phyloP scores from a whole-genome alignment of 805 yeast species.

The Candida coleopterorum region DNA sequence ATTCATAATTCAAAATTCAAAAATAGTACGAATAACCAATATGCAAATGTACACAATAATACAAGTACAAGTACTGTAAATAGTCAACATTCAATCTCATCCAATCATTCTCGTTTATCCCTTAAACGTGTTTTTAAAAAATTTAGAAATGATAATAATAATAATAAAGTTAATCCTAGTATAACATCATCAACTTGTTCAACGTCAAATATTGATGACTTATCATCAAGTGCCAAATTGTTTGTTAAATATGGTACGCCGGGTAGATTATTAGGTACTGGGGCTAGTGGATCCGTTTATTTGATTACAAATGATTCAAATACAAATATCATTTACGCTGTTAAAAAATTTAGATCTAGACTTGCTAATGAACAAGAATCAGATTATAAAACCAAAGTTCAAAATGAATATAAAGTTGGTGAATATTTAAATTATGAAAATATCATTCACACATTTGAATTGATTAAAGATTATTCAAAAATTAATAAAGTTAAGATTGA shows the following conservation, averaged over 20 bases:
- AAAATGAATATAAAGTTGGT: conserved; percentile 79
- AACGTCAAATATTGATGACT: neutral
- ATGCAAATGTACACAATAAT: neutral
- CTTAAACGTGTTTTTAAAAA: conserved; percentile 53
- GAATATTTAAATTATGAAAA: conserved; percentile 70
- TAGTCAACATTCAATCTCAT: neutral
- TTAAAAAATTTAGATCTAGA: conserved; percentile 76
- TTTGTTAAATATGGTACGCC: conserved; percentile 60
- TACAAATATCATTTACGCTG: conserved; percentile 59
- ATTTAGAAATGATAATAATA: conserved; percentile 20
- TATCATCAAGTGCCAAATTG: conserved; percentile 17
- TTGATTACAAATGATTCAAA: conserved; percentile 61
- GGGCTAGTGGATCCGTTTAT: conserved; percentile 94
- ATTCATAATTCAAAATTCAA: neutral
- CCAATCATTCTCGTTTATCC: conserved; percentile 4
- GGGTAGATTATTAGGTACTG: conserved; percentile 78
- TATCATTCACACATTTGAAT: conserved; percentile 74
- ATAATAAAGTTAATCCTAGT: conserved; percentile 5
- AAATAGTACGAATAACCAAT: too few relatives aligned
- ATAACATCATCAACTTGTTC: conserved; percentile 9
- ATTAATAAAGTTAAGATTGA: conserved; percentile 9
- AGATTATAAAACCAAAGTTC: conserved; percentile 73
- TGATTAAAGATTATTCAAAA: conserved; percentile 51
- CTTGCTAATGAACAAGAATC: conserved; percentile 55
- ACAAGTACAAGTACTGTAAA: too few relatives aligned